Conservation (phyloP, 2,329 filamentous ascomycete genomes). For the Fusarium piperis region DNA sequence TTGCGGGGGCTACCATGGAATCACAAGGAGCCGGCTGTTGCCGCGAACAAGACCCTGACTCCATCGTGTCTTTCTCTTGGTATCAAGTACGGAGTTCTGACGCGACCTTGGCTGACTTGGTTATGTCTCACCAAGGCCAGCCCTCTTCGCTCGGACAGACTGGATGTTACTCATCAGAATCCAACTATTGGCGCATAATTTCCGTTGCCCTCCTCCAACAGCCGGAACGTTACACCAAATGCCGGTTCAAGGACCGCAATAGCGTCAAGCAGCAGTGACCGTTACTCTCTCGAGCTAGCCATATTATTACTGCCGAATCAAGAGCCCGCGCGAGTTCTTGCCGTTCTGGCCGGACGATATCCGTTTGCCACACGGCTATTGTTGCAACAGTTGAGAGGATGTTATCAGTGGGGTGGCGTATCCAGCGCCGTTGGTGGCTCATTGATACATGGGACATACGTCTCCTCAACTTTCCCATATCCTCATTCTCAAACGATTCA, state of each 20-base stretch:
- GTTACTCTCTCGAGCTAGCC: background rate
- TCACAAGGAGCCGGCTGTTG: background rate
- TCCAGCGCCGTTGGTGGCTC: background rate
- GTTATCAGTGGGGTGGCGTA: background rate
- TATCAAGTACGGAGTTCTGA: background rate
- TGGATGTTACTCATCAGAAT: constrained; percentile 4
- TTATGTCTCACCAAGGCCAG: constrained; percentile 3
- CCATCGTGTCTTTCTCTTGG: constrained; percentile 1
- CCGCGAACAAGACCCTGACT: constrained; percentile 3
- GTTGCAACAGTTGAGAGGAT: background rate
- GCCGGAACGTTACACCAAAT: constrained; percentile 11
- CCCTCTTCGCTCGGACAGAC: background rate
- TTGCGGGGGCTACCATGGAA: background rate
- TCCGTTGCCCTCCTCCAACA: constrained; percentile 20
- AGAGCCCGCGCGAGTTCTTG: background rate
- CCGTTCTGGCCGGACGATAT: background rate
- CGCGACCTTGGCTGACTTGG: background rate
- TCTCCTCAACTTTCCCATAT: background rate
- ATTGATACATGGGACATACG: background rate
- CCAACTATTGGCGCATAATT: constrained; percentile 29
- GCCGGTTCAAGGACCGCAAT: background rate
- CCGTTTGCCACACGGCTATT: background rate
- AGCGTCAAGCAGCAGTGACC: background rate
- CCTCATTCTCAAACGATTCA: background rate
- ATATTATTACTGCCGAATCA: background rate